Conservation (phyloP, 108 stramenopile species). For the Epithemia pelagica region DNA sequence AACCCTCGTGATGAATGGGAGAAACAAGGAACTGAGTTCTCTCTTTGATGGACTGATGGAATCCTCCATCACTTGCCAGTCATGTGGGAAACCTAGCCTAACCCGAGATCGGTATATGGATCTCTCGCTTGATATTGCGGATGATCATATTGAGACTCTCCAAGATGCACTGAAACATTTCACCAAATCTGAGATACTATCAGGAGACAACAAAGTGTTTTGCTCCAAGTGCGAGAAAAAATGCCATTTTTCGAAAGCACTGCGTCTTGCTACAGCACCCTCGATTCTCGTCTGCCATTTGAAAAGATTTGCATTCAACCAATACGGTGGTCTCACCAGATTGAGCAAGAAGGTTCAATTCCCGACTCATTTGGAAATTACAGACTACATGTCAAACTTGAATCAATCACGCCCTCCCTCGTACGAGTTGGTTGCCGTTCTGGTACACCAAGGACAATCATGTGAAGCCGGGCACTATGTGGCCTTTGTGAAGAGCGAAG, state of each 20-base stretch:
- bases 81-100: conserved; percentile 55
- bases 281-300: conserved; percentile 78
- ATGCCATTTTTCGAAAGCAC: conserved; percentile 64
- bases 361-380: conserved; percentile 58
- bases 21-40: conserved; percentile 66
- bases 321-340: conserved; percentile 52
- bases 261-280: conserved; percentile 75
- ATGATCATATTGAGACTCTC: conserved; percentile 40
- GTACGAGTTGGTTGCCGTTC: conserved; percentile 67
- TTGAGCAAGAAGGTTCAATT: conserved; percentile 65
- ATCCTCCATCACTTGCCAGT: conserved; percentile 73
- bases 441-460: conserved; percentile 70
- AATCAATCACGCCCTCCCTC: conserved; percentile 73
- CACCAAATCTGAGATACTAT: conserved; percentile 63
- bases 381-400: conserved; percentile 66
- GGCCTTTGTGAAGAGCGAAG: conserved; percentile 60
- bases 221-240: conserved; percentile 61
- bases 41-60: conserved; percentile 86
- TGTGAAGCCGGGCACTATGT: conserved; percentile 83
- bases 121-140: conserved; percentile 70
- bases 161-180: conserved; percentile 64
- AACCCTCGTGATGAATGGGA: conserved; percentile 80
- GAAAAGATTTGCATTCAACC: conserved; percentile 79
- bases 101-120: conserved; percentile 88
- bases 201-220: conserved; percentile 68